Conservation (phyloP, 768 basidiomycete species). For the Kwoniella mangroviensis region DNA sequence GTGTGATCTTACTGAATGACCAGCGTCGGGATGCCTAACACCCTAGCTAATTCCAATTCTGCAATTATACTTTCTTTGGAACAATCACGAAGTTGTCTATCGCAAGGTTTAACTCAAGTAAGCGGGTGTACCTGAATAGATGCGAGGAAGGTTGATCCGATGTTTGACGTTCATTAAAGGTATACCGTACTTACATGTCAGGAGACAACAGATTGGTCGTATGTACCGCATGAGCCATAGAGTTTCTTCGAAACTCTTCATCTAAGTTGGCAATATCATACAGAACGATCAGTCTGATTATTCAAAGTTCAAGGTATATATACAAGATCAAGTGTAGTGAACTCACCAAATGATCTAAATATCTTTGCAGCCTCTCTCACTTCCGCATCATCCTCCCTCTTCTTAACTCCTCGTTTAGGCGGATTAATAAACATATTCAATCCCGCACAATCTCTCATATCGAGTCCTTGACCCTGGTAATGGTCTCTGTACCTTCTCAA, state of each 20-base stretch:
- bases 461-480: too few species aligned
- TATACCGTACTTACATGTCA: slow-evolving; percentile 21
- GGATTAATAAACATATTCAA: slow-evolving; percentile 22
- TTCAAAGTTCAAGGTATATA: too few species aligned
- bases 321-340: background rate
- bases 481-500: background rate
- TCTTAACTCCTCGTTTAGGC: background rate
- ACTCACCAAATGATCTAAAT: slow-evolving; percentile 1
- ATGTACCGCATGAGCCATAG: slow-evolving; percentile 34
- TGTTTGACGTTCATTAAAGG: background rate
- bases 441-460: background rate
- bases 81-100: slow-evolving; percentile 4
- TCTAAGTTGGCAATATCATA: background rate
- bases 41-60: slow-evolving; percentile 14
- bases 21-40: slow-evolving; percentile 23
- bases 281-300: background rate
- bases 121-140: background rate
- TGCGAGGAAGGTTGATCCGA: too few species aligned
- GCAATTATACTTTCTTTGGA: slow-evolving; percentile 21
- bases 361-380: background rate
- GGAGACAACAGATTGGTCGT: slow-evolving; percentile 22
- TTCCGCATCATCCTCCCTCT: background rate
- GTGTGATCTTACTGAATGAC: slow-evolving; percentile 31
- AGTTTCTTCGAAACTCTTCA: slow-evolving; percentile 10
- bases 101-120: background rate